A percentile compares a stretch with the other conserved stretches of the same genome.
Conservation (phyloP, 2,329 filamentous ascomycete genomes). For the Madurella mycetomatis region DNA sequence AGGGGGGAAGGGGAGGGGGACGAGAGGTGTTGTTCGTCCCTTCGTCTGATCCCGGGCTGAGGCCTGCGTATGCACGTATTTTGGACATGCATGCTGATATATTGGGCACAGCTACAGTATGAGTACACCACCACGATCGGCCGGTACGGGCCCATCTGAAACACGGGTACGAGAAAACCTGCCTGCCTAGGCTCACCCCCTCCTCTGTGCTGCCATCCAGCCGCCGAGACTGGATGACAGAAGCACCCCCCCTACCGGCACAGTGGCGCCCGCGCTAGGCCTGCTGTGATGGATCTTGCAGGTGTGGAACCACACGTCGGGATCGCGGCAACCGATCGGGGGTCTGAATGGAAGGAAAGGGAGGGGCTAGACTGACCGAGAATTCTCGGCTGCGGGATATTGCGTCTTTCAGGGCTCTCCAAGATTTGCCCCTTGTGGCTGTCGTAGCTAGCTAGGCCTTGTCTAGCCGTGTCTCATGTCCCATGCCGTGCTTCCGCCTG, state of each 20-base stretch:
- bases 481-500: too few relatives aligned
- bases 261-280: not conserved
- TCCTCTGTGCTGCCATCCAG: not conserved
- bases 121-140: too few relatives aligned
- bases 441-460: too few relatives aligned
- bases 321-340: not conserved
- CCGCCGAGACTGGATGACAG: not conserved
- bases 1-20: not conserved
- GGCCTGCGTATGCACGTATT: not conserved
- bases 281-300: conserved; percentile 13
- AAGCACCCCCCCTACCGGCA: not conserved
- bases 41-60: not conserved
- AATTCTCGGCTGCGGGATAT: too few relatives aligned
- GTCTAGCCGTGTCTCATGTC: too few relatives aligned
- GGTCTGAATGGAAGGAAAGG: not conserved
- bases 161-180: not conserved
- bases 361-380: not conserved
- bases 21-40: too few relatives aligned
- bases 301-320: conserved; percentile 7
- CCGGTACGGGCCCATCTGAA: too few relatives aligned
- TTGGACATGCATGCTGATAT: not conserved
- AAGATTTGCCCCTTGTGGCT: too few relatives aligned
- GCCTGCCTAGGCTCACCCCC: not conserved
- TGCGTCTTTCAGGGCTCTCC: too few relatives aligned
- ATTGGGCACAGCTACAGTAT: not conserved